Evolutionary conservation across 2,329 filamentous ascomycete species (phyloP).

Genomic region (Phialemoniopsis sp.): DNA sequence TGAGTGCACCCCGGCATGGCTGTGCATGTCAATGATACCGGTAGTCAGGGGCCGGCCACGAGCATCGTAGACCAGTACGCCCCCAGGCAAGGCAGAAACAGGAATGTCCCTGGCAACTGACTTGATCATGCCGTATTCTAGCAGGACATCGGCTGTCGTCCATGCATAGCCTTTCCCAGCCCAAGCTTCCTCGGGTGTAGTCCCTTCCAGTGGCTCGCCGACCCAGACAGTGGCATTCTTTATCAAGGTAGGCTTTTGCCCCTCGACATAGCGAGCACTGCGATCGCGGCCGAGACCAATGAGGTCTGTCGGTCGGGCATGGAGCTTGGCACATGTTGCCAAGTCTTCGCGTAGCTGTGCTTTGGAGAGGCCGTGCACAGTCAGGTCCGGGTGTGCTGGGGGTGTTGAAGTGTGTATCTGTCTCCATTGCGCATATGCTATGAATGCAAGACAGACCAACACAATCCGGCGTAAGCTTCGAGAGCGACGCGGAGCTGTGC

Average conservation of each 20-base stretch:
- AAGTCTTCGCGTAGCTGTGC: conserved; percentile 48
- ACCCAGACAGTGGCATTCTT: conserved; percentile 62
- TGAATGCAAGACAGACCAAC: conserved; percentile 43
- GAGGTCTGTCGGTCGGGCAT: conserved; percentile 48
- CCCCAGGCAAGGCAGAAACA: conserved; percentile 33
- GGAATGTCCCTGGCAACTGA: conserved; percentile 46
- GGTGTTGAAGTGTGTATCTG: conserved; percentile 19
- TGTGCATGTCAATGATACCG: conserved; percentile 71
- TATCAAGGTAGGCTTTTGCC: conserved; percentile 55
- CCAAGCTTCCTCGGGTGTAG: conserved; percentile 46
- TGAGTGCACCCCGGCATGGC: conserved; percentile 56
- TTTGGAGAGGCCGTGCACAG: conserved; percentile 38
- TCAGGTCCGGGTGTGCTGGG: conserved; percentile 10
- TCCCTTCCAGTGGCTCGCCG: conserved; percentile 52
- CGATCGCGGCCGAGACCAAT: conserved; percentile 48
- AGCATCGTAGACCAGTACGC: conserved; percentile 51
- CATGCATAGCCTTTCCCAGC: conserved; percentile 57
- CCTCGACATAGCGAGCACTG: conserved; percentile 57
- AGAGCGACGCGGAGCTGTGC: no score
- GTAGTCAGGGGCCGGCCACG: conserved; percentile 57
- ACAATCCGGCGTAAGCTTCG: conserved; percentile 8
- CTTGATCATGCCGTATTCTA: conserved; percentile 59
- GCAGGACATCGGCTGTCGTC: conserved; percentile 54
- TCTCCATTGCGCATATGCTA: conserved; percentile 36
- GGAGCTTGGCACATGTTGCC: conserved; percentile 49